phyloP scores from a whole-genome alignment of 768 basidiomycete genomes.

The Sarcodon aspratus region DNA sequence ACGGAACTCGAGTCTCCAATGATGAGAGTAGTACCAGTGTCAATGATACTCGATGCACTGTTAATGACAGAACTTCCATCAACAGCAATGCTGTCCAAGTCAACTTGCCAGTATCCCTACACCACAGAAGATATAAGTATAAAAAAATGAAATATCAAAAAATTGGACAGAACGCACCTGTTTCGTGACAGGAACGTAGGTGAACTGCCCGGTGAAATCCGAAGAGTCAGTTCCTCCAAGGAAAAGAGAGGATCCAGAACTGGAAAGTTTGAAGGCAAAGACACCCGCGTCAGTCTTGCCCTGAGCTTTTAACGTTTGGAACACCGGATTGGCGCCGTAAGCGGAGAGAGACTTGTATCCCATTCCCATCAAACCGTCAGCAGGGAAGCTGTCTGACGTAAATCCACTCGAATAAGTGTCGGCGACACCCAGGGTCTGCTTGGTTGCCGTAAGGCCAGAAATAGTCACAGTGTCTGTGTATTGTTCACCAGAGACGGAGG shows the following conservation, averaged over 20 bases:
- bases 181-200: slow-evolving; percentile 17
- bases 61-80: slow-evolving; percentile 10
- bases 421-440: slow-evolving; percentile 17
- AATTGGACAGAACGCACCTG: slow-evolving; percentile 5
- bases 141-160: background rate
- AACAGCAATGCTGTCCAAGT: slow-evolving; percentile 17
- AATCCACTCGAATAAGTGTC: slow-evolving; percentile 13
- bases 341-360: slow-evolving; percentile 17
- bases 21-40: slow-evolving; percentile 25
- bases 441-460: slow-evolving; percentile 25
- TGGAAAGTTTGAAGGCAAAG: slow-evolving; percentile 29
- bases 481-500: slow-evolving; percentile 1
- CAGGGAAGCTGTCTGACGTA: slow-evolving; percentile 3
- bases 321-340: slow-evolving; percentile 14
- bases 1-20: slow-evolving; percentile 15
- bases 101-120: slow-evolving; percentile 26
- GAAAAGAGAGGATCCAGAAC: slow-evolving; percentile 21
- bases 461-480: slow-evolving; percentile 21
- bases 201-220: slow-evolving; percentile 28
- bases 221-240: slow-evolving; percentile 30
- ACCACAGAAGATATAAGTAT: slow-evolving; percentile 5
- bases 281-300: slow-evolving; percentile 12
- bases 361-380: slow-evolving; percentile 20
- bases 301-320: slow-evolving; percentile 16
- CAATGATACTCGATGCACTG: slow-evolving; percentile 19